phyloP scores from a whole-genome alignment of 345 rosid genomes.

The Excoecaria agallocha region DNA sequence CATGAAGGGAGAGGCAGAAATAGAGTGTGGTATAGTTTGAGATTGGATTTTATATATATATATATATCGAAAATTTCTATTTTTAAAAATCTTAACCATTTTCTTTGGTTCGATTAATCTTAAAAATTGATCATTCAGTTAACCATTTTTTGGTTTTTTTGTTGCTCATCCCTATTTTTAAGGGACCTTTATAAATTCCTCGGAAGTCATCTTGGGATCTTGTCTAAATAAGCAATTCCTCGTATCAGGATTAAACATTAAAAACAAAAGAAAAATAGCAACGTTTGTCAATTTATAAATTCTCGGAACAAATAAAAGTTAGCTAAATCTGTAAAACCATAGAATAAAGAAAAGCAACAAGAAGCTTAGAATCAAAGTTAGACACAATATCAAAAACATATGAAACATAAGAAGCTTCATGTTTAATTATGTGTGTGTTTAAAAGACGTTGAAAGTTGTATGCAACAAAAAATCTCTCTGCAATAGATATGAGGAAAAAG shows the following conservation, averaged over 20 bases:
- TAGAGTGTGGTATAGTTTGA: no score
- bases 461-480: constrained; percentile 9
- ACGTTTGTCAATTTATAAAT: neutral
- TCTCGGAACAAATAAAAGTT: constrained; percentile 7
- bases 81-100: no score
- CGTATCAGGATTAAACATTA: neutral
- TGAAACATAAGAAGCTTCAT: constrained; percentile 8
- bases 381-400: constrained; percentile 10
- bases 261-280: no score
- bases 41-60: no score
- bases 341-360: constrained; percentile 33
- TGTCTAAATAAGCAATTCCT: neutral
- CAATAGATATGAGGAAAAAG: constrained; percentile 32
- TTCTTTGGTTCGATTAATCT: no score
- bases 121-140: no score
- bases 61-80: no score
- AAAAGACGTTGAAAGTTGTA: neutral
- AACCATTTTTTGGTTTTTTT: no score
- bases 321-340: constrained; percentile 16
- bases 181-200: no score
- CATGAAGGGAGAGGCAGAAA: no score
- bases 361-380: constrained; percentile 48
- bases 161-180: no score
- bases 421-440: neutral
- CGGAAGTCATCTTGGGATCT: neutral